A percentile compares a stretch with the other conserved stretches of the same genome.
Evolutionary conservation across 2,329 filamentous ascomycete species (phyloP).

Genomic region (Colletotrichum incanum): DNA sequence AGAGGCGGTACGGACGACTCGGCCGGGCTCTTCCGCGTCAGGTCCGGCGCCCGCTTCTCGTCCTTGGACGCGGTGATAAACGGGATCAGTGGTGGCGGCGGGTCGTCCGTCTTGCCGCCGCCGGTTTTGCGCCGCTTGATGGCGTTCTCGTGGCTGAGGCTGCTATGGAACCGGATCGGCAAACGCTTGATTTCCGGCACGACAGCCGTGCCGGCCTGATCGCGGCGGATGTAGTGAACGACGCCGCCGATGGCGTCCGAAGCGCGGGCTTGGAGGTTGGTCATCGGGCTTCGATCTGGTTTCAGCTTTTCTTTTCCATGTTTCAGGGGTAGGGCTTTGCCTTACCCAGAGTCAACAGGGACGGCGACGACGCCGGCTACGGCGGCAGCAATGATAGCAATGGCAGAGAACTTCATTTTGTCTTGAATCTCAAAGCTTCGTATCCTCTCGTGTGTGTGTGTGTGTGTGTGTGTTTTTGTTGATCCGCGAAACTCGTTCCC

Average conservation of each 20-base stretch:
- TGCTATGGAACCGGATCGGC: constrained; percentile 27
- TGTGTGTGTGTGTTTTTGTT: background rate
- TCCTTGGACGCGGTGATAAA: constrained; percentile 7
- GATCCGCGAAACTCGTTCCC: background rate
- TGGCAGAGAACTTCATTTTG: constrained; percentile 33
- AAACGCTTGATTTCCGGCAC: constrained; percentile 19
- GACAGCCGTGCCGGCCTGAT: constrained; percentile 21
- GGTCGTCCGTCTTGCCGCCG: background rate
- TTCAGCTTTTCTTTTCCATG: too few species aligned
- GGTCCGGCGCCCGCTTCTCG: background rate
- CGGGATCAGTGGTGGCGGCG: constrained; percentile 18
- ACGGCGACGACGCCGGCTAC: constrained; percentile 24
- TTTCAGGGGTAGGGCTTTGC: too few species aligned
- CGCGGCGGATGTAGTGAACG: constrained; percentile 34
- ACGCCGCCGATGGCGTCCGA: constrained; percentile 32
- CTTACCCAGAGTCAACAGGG: constrained; percentile 33
- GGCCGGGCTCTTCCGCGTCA: constrained; percentile 15
- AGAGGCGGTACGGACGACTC: constrained; percentile 29
- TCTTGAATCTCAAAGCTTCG: background rate
- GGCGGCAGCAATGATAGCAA: constrained; percentile 30
- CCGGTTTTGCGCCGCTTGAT: constrained; percentile 15
- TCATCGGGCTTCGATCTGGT: constrained; percentile 6
- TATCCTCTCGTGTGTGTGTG: background rate
- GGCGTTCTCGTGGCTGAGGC: constrained; percentile 23
- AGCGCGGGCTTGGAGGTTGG: constrained; percentile 34